Base-by-base conservation (phyloP, 192 early-diverging fungal genomes). In the Paraglomus brasilianum region DNA sequence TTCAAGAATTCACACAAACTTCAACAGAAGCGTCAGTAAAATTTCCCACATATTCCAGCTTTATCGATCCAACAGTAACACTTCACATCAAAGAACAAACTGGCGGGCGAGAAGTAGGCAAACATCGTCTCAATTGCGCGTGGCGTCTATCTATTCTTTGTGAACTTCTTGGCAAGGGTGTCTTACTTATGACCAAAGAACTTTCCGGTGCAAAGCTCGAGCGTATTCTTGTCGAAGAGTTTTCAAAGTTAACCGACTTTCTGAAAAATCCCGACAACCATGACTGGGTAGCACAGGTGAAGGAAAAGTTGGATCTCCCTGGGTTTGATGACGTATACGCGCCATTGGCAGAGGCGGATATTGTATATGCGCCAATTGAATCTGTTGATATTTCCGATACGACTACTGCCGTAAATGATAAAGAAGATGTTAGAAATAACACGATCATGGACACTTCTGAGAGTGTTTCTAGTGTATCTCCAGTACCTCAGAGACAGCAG, bases 141-240 rank as follows among this genome's bases (percentile, higher is more conserved):
- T 69, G 66, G 66, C 39, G 66, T 14, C 50, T 69, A 22, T 56
- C 51, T 17, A 69, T 69, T 56, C 17, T 69, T 44, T 69, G 66
- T 22, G 66, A 69, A 45, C 56, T 69, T 45, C 39, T 77, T 10
- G 79, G 79, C n/a, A 57, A 75, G 62, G 79, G 79, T 10, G 77
- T 80, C 17, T 57, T 80, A 11, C 41, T 78, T 46, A 77, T 80
- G 79, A 80, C 79, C 5, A 80, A 80, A 47, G 79, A 80, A 52
- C 55, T 80, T 4, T 72, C 69, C 11, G 79, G 79, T 5, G 75
- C 76, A n/a, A 80, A 80, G 42, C 48, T 80, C 9, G 66, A 69
- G 21, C n/a, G 66, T 56, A 69, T 69, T 69, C 30, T 69, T 13
- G 66, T 69, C 42, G 66, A 69, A 56, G 66, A 69, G 36, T 69